Conservation (phyloP, 2,329 filamentous ascomycete genomes). For the Hypoxylon sp. region DNA sequence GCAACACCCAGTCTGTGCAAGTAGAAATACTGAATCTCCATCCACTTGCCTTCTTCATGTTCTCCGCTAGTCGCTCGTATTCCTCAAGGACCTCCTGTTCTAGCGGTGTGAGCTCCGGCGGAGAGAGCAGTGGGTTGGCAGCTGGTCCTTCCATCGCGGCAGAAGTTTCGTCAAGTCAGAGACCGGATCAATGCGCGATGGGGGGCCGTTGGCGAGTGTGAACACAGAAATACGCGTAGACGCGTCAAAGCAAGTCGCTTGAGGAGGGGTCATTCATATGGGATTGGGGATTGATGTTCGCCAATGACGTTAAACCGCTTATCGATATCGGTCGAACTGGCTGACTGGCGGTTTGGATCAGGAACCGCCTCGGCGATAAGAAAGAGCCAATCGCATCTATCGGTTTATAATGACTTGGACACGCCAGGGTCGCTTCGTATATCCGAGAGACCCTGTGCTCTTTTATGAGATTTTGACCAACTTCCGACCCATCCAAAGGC, state of each 20-base stretch:
- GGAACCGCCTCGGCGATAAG: conserved; percentile 28
- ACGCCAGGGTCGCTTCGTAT: conserved; percentile 20
- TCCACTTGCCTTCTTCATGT: conserved; percentile 81
- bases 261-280: conserved; percentile 18
- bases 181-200: not conserved
- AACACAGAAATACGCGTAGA: not conserved
- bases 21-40: not conserved
- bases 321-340: too few relatives aligned
- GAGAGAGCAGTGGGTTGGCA: conserved; percentile 41
- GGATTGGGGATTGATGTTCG: conserved; percentile 7
- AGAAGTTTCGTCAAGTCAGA: not conserved
- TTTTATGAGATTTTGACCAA: not conserved
- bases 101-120: conserved; percentile 73
- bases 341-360: conserved; percentile 2
- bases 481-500: too few relatives aligned
- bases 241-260: conserved; percentile 17
- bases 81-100: conserved; percentile 96
- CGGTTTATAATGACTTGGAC: conserved; percentile 14
- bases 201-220: not conserved
- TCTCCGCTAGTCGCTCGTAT: conserved; percentile 85
- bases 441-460: conserved; percentile 18
- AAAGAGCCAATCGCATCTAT: conserved; percentile 12
- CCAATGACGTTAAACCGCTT: conserved; percentile 18
- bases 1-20: not conserved
- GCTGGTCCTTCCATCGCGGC: conserved; percentile 26